Evolutionary conservation across 306 rosid genomes (phyloP).

Genomic region (Citrullus amarus): DNA sequence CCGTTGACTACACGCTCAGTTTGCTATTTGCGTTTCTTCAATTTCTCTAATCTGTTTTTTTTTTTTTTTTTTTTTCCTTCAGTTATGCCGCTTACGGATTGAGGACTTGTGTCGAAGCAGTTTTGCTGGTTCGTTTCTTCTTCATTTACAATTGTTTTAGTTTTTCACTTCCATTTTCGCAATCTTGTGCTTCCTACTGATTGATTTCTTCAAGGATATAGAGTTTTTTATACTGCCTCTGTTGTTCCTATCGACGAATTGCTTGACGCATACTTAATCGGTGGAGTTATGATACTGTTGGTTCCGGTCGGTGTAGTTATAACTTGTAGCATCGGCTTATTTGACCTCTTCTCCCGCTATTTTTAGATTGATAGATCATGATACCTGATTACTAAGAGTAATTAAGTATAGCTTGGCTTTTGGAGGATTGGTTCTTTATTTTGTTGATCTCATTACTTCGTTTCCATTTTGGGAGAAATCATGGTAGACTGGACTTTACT

Average conservation of each 20-base stretch:
- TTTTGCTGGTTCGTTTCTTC: slow-evolving; percentile 50
- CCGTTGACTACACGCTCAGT: background rate
- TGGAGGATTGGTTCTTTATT: background rate
- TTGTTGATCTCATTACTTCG: background rate
- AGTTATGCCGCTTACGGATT: slow-evolving; percentile 65
- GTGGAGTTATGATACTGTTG: background rate
- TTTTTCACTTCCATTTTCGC: background rate
- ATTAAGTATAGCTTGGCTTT: background rate
- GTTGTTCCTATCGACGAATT: background rate
- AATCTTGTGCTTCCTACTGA: background rate
- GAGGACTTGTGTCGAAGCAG: slow-evolving; percentile 69
- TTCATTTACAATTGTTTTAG: no score
- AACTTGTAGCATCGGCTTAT: background rate
- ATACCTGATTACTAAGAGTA: background rate
- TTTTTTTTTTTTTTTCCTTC: background rate
- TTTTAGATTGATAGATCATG: background rate
- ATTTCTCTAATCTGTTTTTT: background rate
- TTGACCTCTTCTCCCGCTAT: background rate
- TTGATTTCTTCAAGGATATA: background rate
- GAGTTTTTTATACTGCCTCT: background rate
- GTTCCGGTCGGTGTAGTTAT: background rate
- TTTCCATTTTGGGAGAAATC: background rate
- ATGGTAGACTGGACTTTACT: background rate
- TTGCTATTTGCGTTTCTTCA: background rate
- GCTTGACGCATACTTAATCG: background rate